Percentiles rank a stretch among this genome's conserved stretches.
Conservation (phyloP, 2,329 filamentous ascomycete genomes). For the Rosellinia necatrix region DNA sequence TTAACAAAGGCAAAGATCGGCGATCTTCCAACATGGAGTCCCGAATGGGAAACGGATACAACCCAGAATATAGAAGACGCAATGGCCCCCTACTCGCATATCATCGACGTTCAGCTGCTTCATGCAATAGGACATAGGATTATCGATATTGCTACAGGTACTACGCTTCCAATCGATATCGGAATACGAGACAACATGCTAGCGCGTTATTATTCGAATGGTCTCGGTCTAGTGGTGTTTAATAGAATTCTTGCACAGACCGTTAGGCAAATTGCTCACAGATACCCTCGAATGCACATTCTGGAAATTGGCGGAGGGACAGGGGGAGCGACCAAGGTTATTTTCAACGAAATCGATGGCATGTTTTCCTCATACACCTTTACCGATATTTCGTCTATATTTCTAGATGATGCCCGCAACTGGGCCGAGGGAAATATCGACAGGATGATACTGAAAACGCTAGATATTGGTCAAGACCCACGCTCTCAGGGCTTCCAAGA, state of each 20-base stretch:
- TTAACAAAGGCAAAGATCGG: too few relatives aligned
- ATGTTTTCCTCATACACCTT: neutral
- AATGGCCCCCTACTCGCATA: too few relatives aligned
- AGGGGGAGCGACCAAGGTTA: constrained; percentile 2
- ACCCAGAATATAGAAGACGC: too few relatives aligned
- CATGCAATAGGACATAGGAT: too few relatives aligned
- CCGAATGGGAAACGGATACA: too few relatives aligned
- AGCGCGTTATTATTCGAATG: too few relatives aligned
- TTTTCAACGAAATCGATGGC: neutral
- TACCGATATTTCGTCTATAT: neutral
- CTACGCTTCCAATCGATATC: too few relatives aligned
- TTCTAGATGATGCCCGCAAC: neutral
- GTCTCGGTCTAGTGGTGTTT: too few relatives aligned
- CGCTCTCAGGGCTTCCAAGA: constrained; percentile 37
- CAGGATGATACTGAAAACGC: neutral
- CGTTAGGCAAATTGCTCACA: constrained; percentile 39
- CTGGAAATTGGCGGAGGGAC: constrained; percentile 37
- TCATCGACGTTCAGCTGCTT: too few relatives aligned
- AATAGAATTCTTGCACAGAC: constrained; percentile 34
- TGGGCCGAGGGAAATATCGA: neutral
- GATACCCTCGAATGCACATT: constrained; percentile 41
- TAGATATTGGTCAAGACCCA: constrained; percentile 32
- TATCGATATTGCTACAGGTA: too few relatives aligned
- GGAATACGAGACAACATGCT: too few relatives aligned
- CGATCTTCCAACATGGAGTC: too few relatives aligned